Evolutionary conservation across 1,284 basidiomycete species (phyloP).

Genomic region (Ceratobasidium sp.): DNA sequence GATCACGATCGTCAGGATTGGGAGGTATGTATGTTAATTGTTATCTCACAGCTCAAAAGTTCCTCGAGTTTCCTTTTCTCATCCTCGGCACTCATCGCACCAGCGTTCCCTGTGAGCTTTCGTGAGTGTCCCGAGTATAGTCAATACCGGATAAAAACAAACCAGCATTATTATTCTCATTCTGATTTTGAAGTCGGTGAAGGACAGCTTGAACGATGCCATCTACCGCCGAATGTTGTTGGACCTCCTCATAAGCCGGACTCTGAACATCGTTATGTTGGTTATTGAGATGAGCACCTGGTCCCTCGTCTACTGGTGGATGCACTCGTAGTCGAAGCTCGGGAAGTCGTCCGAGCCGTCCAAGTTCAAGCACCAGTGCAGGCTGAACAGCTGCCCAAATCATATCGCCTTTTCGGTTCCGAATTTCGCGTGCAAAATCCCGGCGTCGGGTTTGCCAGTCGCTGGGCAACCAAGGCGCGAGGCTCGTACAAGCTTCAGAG

Average conservation of each 20-base stretch:
- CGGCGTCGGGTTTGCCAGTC: constrained; percentile 4
- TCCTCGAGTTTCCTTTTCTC: too few relatives aligned
- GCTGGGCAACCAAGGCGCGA: neutral
- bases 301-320: neutral
- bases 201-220: neutral
- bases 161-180: too few relatives aligned
- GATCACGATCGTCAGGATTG: too few relatives aligned
- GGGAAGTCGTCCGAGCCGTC: neutral
- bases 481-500: constrained; percentile 3
- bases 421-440: constrained; percentile 5
- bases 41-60: too few relatives aligned
- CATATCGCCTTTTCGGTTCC: neutral
- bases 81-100: too few relatives aligned
- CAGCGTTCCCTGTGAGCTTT: too few relatives aligned
- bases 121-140: too few relatives aligned
- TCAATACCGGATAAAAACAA: neutral
- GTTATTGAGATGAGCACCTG: neutral
- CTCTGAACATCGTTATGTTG: neutral
- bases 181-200: neutral
- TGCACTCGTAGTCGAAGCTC: constrained; percentile 1
- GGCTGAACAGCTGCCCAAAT: constrained; percentile 7
- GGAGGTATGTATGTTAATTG: too few relatives aligned
- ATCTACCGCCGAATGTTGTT: neutral
- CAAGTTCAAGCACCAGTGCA: neutral
- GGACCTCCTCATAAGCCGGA: constrained; percentile 6